phyloP scores from a whole-genome alignment of 1,284 basidiomycete species.

The Cutaneotrichosporon cavernicola region DNA sequence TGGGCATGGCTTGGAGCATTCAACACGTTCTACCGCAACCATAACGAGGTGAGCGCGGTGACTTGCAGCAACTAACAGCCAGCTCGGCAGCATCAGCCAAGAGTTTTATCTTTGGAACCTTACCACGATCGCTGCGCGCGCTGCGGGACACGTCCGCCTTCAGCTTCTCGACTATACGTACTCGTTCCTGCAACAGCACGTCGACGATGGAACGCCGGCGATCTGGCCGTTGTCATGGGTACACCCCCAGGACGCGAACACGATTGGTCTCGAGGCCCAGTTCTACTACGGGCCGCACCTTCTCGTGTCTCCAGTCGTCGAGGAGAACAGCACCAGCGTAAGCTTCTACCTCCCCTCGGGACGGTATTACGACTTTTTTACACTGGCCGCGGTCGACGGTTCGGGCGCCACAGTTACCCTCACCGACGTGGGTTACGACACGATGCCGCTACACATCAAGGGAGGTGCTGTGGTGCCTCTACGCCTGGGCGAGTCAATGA shows the following conservation, averaged over 20 bases:
- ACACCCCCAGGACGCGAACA: constrained; percentile 67
- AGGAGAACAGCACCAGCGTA: constrained; percentile 61
- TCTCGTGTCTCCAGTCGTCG: constrained; percentile 70
- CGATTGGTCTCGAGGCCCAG: constrained; percentile 65
- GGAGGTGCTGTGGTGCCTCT: constrained; percentile 62
- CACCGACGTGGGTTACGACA: constrained; percentile 55
- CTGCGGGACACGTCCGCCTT: constrained; percentile 59
- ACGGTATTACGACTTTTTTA: constrained; percentile 71
- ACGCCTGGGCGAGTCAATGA: constrained; percentile 61
- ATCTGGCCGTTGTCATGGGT: constrained; percentile 68
- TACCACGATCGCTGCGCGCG: constrained; percentile 66
- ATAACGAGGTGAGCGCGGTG: constrained; percentile 31
- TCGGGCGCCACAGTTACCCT: constrained; percentile 30
- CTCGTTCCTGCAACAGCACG: constrained; percentile 65
- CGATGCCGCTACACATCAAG: constrained; percentile 67
- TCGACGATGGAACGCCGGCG: constrained; percentile 56
- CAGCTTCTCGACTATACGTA: constrained; percentile 70
- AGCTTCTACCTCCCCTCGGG: constrained; percentile 55
- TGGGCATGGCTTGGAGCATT: constrained; percentile 65
- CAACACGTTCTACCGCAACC: constrained; percentile 49
- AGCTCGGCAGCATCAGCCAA: constrained; percentile 51
- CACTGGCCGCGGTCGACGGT: constrained; percentile 58
- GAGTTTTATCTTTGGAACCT: constrained; percentile 75
- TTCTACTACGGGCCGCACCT: constrained; percentile 69
- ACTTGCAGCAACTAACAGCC: background rate